Evolutionary conservation across 257 asterid species (phyloP), one percentile per base, ranked within the genome.

Genomic region (Salvia hispanica): DNA sequence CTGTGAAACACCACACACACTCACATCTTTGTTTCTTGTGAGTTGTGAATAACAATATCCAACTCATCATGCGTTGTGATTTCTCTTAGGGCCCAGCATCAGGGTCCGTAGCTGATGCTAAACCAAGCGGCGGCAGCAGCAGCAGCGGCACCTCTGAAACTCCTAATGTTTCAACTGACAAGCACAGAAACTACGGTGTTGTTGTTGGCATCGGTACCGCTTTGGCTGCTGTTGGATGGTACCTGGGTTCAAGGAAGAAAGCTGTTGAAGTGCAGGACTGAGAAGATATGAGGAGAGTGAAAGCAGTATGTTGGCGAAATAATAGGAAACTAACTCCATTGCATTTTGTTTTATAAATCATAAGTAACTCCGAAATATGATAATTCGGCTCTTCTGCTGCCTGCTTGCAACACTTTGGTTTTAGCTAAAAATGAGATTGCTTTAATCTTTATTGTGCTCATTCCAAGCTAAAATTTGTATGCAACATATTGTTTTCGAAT

Each of bases 191-290:
- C 88, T 89, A 89, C 68, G 98, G 88, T 3, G 95, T 87, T 69
- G 69, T 82, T 7, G 95, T 90, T 74, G 97, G 96, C 42, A 18
- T 77, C 45, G 81, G 79, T 45, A 84, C 96, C 31, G 62, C 31
- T 0, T 25, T 76, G 53, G 74, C 81, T 58, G 91, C 93, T 66
- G 94, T 71, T 53, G 96, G 96, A 21, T 92, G 98, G 98, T 92
- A 84, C 72, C 4, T 76, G 62, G 37, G 84, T 73, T 83, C 96
- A 2, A 81, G 75, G 72, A 79, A 81, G 69, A 85, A 88, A 74
- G 42, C 84, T 4, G 89, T 81, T 77, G 86, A 80, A 82, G 88
- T 78, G 34, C 90, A 86, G 63, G 89, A 86, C 53, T 92, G 78
- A 90, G 62, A 67, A 47, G 3, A 7, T 37, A 51, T 44, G 12